Conservation (phyloP, 176 grass and related monocot species). For the Phyllostachys edulis region DNA sequence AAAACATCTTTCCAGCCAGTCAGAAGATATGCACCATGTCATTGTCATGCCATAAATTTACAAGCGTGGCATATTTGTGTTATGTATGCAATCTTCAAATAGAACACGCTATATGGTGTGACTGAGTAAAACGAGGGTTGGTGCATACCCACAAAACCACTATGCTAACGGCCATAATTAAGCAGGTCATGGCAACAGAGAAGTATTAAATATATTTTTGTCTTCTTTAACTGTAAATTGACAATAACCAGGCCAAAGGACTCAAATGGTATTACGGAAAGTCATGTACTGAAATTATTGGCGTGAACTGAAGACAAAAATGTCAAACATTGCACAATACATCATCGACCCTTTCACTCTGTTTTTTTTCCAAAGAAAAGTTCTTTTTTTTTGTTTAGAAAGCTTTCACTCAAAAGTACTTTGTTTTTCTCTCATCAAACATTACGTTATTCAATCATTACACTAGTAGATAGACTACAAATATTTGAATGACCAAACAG, state of each 20-base stretch:
- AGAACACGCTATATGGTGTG: constrained; percentile 10
- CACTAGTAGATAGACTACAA: constrained; percentile 13
- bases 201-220: background rate
- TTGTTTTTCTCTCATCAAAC: background rate
- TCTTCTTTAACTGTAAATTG: constrained; percentile 8
- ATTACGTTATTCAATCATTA: background rate
- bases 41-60: constrained; percentile 25
- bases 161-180: constrained; percentile 9
- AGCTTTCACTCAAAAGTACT: background rate
- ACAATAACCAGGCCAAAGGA: constrained; percentile 24
- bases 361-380: background rate
- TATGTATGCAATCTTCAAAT: constrained; percentile 16
- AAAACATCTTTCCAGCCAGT: constrained; percentile 14
- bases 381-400: background rate
- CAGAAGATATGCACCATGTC: constrained; percentile 8
- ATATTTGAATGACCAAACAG: constrained; percentile 2
- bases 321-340: background rate
- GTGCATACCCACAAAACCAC: background rate
- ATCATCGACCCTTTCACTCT: background rate
- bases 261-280: background rate
- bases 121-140: constrained; percentile 15
- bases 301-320: background rate
- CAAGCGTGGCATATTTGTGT: background rate
- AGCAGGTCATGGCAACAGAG: constrained; percentile 15
- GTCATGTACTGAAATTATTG: constrained; percentile 13